phyloP scores from a whole-genome alignment of 2,329 filamentous ascomycete species.

The Trichoderma sp. region DNA sequence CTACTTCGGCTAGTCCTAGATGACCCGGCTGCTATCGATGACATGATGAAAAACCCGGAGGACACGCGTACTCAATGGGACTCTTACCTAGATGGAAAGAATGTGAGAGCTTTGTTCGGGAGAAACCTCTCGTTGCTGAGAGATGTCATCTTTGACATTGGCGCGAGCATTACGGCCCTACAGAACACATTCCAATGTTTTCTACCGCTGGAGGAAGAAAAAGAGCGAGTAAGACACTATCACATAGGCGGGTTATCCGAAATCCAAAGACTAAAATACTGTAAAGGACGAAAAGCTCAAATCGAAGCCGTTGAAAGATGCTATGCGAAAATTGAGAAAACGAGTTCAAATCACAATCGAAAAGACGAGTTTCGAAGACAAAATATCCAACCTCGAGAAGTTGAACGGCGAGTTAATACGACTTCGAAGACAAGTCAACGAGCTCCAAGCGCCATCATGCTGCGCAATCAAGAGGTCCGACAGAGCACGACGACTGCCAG shows the following conservation, averaged over 20 bases:
- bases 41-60: neutral
- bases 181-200: constrained; percentile 5
- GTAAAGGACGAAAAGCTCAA: neutral
- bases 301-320: neutral
- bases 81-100: neutral
- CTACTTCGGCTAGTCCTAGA: neutral
- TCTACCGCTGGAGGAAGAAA: neutral
- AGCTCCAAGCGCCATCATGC: neutral
- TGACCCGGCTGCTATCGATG: neutral
- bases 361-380: neutral
- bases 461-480: neutral
- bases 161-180: neutral
- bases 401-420: neutral
- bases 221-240: neutral
- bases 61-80: neutral
- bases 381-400: neutral
- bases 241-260: too few species aligned
- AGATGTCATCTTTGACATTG: neutral
- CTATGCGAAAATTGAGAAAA: constrained; percentile 6
- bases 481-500: neutral
- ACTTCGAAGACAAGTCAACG: neutral
- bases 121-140: neutral
- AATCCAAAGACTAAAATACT: neutral
- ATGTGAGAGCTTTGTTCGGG: neutral
- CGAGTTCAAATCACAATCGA: constrained; percentile 5